A percentile compares a stretch with the other conserved stretches of the same genome.
Conservation (phyloP, 1,139 yeast species). For the Magnusiomyces sp. region DNA sequence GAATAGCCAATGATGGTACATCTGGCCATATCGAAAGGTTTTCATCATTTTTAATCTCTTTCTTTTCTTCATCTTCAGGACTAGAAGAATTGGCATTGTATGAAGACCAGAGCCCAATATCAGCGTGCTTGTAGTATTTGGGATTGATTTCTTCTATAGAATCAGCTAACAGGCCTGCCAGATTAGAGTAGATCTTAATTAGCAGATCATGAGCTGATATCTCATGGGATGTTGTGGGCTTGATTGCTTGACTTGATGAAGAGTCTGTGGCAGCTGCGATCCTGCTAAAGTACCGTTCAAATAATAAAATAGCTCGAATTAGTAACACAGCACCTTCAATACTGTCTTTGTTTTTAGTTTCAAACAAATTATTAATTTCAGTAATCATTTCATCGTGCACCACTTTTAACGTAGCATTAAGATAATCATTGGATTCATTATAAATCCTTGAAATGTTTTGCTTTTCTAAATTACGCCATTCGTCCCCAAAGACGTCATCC, state of each 20-base stretch:
- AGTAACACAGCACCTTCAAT: constrained; percentile 9
- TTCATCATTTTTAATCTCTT: not conserved
- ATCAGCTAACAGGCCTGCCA: not conserved
- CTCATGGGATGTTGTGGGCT: not conserved
- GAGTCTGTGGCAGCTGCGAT: not conserved
- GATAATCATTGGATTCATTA: constrained; percentile 4
- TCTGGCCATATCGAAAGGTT: not conserved
- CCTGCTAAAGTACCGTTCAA: not conserved
- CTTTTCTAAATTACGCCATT: constrained; percentile 12
- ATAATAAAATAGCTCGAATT: not conserved
- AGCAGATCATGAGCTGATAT: not conserved
- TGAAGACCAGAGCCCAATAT: not conserved
- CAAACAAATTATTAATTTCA: constrained; percentile 7
- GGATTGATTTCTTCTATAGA: not conserved
- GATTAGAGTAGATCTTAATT: not conserved
- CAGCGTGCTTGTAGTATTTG: not conserved
- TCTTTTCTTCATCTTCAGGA: not conserved
- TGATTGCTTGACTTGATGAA: not conserved
- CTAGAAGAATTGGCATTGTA: too few relatives aligned
- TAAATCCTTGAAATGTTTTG: constrained; percentile 6
- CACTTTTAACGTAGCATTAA: constrained; percentile 5
- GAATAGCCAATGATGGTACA: constrained; percentile 1
- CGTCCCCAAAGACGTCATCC: constrained; percentile 8
- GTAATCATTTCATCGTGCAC: constrained; percentile 11
- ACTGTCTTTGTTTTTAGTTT: not conserved